phyloP scores from a whole-genome alignment of 2,329 filamentous ascomycete species.

The Verticillium longisporum region DNA sequence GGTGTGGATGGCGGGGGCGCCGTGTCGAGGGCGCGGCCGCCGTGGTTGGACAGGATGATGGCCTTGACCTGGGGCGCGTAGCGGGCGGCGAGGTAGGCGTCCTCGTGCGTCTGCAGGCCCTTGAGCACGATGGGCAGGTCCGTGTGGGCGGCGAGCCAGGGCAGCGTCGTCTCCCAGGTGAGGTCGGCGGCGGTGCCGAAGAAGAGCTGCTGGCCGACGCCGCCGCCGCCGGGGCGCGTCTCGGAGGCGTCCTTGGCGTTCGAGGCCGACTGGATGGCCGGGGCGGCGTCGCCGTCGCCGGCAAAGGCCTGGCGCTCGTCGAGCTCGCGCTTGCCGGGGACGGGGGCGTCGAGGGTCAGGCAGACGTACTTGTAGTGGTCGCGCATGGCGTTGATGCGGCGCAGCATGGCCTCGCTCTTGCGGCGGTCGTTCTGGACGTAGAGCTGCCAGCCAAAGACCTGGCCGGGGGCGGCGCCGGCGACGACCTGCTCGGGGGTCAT shows the following conservation, averaged over 20 bases:
- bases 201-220: conserved; percentile 76
- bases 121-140: conserved; percentile 84
- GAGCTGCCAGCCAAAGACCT: conserved; percentile 91
- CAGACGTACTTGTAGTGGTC: conserved; percentile 75
- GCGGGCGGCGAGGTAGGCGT: conserved; percentile 73
- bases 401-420: conserved; percentile 77
- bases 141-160: conserved; percentile 79
- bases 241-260: conserved; percentile 23
- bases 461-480: conserved; percentile 58
- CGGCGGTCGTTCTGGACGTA: conserved; percentile 81
- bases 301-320: conserved; percentile 68
- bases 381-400: conserved; percentile 63
- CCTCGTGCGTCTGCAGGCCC: conserved; percentile 90
- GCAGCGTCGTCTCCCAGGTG: conserved; percentile 75
- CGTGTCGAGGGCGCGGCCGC: conserved; percentile 78
- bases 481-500: conserved; percentile 91
- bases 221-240: conserved; percentile 46
- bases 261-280: conserved; percentile 37
- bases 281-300: conserved; percentile 31
- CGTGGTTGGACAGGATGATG: conserved; percentile 88
- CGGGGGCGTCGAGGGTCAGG: conserved; percentile 85
- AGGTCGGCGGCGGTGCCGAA: conserved; percentile 80
- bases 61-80: conserved; percentile 67
- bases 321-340: conserved; percentile 83
- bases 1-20: conserved; percentile 70